phyloP scores from a whole-genome alignment of 2,329 filamentous ascomycete species.

The Neofusicoccum sp. region DNA sequence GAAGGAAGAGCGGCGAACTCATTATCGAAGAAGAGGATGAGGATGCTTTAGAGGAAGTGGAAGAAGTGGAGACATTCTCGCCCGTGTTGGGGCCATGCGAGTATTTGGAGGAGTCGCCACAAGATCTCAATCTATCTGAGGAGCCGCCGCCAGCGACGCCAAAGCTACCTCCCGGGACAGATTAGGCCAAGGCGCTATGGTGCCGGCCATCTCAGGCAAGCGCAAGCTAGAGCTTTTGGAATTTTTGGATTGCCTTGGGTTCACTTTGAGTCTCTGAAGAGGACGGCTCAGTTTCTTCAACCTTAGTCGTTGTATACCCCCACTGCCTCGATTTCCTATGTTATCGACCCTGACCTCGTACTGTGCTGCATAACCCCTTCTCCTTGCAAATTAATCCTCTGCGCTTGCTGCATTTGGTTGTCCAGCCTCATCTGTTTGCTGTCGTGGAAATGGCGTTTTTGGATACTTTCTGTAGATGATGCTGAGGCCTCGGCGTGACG shows the following conservation, averaged over 20 bases:
- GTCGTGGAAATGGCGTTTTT: background rate
- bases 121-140: constrained; percentile 16
- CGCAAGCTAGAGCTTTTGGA: constrained; percentile 8
- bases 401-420: background rate
- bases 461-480: constrained; percentile 7
- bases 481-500: background rate
- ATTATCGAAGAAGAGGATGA: constrained; percentile 58
- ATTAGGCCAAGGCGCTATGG: background rate
- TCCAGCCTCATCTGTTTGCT: background rate
- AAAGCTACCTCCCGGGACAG: background rate
- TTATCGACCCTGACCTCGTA: background rate
- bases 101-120: constrained; percentile 29
- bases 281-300: constrained; percentile 2
- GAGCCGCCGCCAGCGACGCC: constrained; percentile 14
- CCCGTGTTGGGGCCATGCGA: constrained; percentile 25
- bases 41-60: constrained; percentile 30
- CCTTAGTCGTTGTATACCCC: constrained; percentile 20
- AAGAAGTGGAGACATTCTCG: constrained; percentile 22
- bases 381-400: constrained; percentile 1
- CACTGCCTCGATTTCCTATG: constrained; percentile 13
- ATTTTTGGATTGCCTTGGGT: constrained; percentile 9
- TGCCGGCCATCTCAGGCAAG: background rate
- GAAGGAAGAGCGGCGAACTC: constrained; percentile 72
- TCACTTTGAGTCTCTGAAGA: background rate
- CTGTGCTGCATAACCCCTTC: background rate